Conservation (phyloP, 345 rosid genomes). For the Salix suchowensis region DNA sequence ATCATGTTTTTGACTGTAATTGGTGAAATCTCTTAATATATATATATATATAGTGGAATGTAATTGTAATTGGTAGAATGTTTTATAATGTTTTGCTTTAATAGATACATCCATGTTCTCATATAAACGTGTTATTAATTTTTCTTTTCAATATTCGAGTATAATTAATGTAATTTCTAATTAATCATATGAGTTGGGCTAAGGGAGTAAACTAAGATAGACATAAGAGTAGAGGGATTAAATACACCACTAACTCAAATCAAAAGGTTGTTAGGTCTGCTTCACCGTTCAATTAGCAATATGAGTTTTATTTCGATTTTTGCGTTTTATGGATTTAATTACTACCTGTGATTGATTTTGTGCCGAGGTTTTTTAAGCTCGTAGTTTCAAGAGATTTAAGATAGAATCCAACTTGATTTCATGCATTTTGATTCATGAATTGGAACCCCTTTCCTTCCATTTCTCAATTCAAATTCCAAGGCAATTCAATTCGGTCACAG, state of each 20-base stretch:
- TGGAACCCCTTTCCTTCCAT: too few relatives aligned
- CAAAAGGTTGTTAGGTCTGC: neutral
- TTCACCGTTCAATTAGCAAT: conserved; percentile 20
- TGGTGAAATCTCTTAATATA: too few relatives aligned
- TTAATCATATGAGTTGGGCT: too few relatives aligned
- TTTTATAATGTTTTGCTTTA: too few relatives aligned
- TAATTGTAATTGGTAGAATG: too few relatives aligned
- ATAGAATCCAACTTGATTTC: neutral
- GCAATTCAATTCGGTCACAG: neutral
- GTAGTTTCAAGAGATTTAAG: neutral
- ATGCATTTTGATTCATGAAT: neutral
- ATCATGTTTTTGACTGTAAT: too few relatives aligned
- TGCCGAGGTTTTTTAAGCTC: neutral
- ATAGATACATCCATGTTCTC: too few relatives aligned
- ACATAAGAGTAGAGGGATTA: neutral
- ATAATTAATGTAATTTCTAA: too few relatives aligned
- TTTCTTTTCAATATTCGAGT: too few relatives aligned
- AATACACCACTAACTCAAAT: neutral
- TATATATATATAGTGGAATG: too few relatives aligned
- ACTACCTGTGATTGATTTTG: neutral
- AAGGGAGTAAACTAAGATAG: too few relatives aligned
- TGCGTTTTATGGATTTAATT: conserved; percentile 3
- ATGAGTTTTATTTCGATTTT: neutral
- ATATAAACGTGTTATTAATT: too few relatives aligned
- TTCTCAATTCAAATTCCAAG: neutral